Base-by-base conservation (phyloP, 2,329 filamentous ascomycete species). In the Fusarium abutilonis region DNA sequence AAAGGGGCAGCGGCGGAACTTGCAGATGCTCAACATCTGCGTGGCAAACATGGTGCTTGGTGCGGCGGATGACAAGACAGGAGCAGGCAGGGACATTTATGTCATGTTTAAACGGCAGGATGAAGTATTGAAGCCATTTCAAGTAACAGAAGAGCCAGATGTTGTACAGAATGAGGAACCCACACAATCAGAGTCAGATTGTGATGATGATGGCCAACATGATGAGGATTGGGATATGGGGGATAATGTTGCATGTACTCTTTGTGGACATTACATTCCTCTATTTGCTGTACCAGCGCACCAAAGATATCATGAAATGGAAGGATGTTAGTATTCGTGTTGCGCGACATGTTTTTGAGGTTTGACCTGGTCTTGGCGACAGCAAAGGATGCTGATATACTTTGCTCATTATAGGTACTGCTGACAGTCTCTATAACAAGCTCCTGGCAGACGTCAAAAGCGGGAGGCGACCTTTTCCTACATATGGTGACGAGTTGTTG, bases 1-100 rank as follows among this genome's bases (percentile, higher is more conserved):
- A 59, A 85, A 83, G 60, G 78, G 81, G 8, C 84, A 83, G 57
- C 79, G 81, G 9, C 96, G 91, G 90, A 91, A 94, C 65, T 76
- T 97, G 15, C 91, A 90, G 63, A 78, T 98, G 47, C 80, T 98
- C 56, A 98, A 97, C 64, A 79, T 98, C 19, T 93, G 92, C 41
- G 93, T 91, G 8, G 90, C 91, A 13, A 96, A 97, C 72, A 94
- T 98, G 88, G 83, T 83, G 2, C 79, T 83, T 36, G 80, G 79
- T 14, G 86, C 84, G 5, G 79, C 78, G 13, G 80, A 83, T 34
- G 74, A 75, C 35, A 77, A 81, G 55, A 76, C 78, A 9, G 84
- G 83, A 28, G 80, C 78, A n/a, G 91, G 91, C 1, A 82, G 90
- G 63, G 88, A 97, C 70, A 97, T 97, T 65, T 83, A 84, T 1